Percentiles rank a stretch among this genome's conserved stretches.
phyloP scores from a whole-genome alignment of 179 eudicot species.

The Dionaea muscipula region DNA sequence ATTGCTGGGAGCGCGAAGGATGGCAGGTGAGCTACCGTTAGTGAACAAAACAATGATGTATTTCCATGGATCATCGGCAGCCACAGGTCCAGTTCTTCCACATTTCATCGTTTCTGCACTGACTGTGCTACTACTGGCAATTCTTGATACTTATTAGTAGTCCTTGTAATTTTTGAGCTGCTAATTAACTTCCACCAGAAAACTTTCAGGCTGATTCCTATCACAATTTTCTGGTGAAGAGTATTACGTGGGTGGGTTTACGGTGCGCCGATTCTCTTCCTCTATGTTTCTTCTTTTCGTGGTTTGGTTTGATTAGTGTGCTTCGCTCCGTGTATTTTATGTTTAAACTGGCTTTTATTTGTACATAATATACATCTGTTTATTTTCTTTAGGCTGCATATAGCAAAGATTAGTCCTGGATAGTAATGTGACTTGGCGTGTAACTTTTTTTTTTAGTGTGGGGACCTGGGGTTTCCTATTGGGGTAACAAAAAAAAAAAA shows the following conservation, averaged over 20 bases:
- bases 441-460: too few species aligned
- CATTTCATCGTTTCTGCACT: slow-evolving; percentile 11
- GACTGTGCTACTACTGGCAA: background rate
- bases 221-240: background rate
- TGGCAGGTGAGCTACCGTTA: slow-evolving; percentile 67
- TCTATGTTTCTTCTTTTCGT: background rate
- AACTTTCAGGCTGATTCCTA: background rate
- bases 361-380: slow-evolving; percentile 18
- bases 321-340: too few species aligned
- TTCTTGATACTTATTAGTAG: too few species aligned
- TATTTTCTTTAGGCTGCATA: too few species aligned
- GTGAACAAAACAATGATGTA: slow-evolving; percentile 78
- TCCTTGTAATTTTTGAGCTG: background rate
- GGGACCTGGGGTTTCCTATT: too few species aligned
- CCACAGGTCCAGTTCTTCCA: slow-evolving; percentile 22
- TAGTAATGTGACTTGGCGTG: too few species aligned
- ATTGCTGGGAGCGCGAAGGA: slow-evolving; percentile 41
- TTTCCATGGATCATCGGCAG: slow-evolving; percentile 25
- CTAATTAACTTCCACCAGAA: background rate
- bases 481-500: too few species aligned
- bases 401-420: too few species aligned
- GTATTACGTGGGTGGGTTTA: background rate
- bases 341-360: too few species aligned
- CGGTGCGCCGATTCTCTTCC: background rate
- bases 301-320: background rate